Conservation (phyloP, 1,284 basidiomycete genomes). For the Melampsora americana region DNA sequence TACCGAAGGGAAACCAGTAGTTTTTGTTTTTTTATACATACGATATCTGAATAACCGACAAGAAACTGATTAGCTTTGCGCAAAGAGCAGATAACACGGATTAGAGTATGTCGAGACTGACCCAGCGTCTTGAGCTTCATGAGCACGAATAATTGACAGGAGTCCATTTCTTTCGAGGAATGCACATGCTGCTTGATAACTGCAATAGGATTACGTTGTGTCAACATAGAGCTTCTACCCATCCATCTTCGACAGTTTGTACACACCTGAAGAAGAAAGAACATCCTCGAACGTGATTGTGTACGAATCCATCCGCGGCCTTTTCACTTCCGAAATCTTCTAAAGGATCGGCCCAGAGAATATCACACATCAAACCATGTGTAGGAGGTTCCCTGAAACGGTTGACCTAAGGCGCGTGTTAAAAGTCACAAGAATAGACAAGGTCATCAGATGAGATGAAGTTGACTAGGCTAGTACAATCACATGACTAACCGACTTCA, state of each 20-base stretch:
- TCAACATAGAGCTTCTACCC: too few species aligned
- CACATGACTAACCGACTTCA: constrained; percentile 65
- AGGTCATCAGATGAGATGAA: not conserved
- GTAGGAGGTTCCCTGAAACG: constrained; percentile 93
- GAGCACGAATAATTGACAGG: constrained; percentile 88
- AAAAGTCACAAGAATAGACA: not conserved
- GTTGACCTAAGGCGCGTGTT: constrained; percentile 66
- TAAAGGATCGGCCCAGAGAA: constrained; percentile 89
- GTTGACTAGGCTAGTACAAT: not conserved
- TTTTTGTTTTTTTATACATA: constrained; percentile 95
- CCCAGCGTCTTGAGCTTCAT: constrained; percentile 93
- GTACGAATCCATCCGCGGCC: constrained; percentile 76
- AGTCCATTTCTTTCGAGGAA: constrained; percentile 91
- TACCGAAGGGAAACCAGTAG: constrained; percentile 82
- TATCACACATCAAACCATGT: constrained; percentile 89
- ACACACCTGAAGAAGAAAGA: constrained; percentile 91
- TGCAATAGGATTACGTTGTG: constrained; percentile 52
- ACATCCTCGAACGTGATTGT: constrained; percentile 92
- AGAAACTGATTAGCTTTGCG: not conserved
- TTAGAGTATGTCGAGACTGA: constrained; percentile 54
- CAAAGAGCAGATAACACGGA: constrained; percentile 4
- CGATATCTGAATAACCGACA: constrained; percentile 65
- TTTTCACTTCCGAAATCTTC: constrained; percentile 92
- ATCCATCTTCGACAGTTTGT: too few species aligned
- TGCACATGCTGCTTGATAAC: constrained; percentile 87